These are phyloP conservation scores for Penicillium alfredii DNA, from an alignment of 495 filamentous ascomycete genomes.

Conservation along the genomic window DNA sequence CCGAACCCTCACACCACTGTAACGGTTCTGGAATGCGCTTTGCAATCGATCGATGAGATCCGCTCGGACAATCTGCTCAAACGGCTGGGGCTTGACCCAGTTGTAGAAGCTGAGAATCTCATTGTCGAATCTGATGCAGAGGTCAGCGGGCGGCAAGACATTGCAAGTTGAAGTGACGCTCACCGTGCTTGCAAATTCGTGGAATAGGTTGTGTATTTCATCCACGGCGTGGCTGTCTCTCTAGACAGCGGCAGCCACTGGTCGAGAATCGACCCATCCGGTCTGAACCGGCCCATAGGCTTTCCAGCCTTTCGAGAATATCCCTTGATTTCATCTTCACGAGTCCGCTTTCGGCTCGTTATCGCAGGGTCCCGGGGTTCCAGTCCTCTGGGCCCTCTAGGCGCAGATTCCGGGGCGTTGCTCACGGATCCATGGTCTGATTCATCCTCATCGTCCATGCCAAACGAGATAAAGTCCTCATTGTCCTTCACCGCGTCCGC, in stretches of 20 bases:
- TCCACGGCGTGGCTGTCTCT: constrained; percentile 58
- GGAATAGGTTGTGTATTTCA: constrained; percentile 22
- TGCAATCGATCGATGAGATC: constrained; percentile 64
- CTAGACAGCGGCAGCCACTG: constrained; percentile 50
- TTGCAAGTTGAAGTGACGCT: constrained; percentile 8
- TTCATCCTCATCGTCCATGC: constrained; percentile 49
- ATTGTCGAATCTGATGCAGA: constrained; percentile 58
- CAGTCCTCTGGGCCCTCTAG: constrained; percentile 13
- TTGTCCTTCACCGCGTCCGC: constrained; percentile 53
- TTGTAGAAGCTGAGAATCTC: constrained; percentile 84
- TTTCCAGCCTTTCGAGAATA: constrained; percentile 39
- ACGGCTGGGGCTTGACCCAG: constrained; percentile 68
- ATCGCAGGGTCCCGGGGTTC: constrained; percentile 29
- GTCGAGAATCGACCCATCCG: constrained; percentile 43
- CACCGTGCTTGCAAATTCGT: constrained; percentile 32
- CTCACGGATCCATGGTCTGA: no score
- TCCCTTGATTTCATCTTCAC: constrained; percentile 60
- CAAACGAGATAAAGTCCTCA: constrained; percentile 81
- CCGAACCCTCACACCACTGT: constrained; percentile 52
- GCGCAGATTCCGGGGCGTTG: constrained; percentile 30
- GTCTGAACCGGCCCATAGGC: constrained; percentile 34
- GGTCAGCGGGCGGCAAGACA: no score
- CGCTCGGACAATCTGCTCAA: constrained; percentile 66
- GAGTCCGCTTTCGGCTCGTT: constrained; percentile 61
- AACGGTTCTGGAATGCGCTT: constrained; percentile 43